phyloP scores from a whole-genome alignment of 768 basidiomycete genomes.

The Goffeauzyma gilvescens region DNA sequence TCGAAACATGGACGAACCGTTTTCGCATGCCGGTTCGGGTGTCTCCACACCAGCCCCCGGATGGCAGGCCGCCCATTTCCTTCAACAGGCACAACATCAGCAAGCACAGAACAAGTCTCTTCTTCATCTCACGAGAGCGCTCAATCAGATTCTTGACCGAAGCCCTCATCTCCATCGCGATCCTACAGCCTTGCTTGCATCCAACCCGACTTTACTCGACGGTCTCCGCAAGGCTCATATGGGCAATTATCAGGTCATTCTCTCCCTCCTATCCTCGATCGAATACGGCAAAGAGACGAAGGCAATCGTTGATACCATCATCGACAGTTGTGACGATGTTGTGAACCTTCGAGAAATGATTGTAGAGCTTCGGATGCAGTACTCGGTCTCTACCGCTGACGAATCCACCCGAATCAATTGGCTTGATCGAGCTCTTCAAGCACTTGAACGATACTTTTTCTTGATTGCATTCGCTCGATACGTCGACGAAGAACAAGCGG shows the following conservation, averaged over 20 bases:
- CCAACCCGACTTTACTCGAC: constrained; percentile 60
- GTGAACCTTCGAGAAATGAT: constrained; percentile 81
- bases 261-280: constrained; percentile 79
- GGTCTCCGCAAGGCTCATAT: constrained; percentile 72
- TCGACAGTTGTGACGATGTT: constrained; percentile 79
- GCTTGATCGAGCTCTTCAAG: constrained; percentile 19
- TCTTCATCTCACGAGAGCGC: constrained; percentile 29
- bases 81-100: constrained; percentile 30
- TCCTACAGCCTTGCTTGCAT: constrained; percentile 65
- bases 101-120: constrained; percentile 30
- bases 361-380: constrained; percentile 59
- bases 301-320: constrained; percentile 68
- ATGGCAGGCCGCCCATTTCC: constrained; percentile 24
- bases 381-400: constrained; percentile 61
- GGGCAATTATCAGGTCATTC: constrained; percentile 78
- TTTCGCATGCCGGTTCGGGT: constrained; percentile 32
- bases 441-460: constrained; percentile 47
- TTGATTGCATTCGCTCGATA: constrained; percentile 83
- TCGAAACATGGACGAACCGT: constrained; percentile 59
- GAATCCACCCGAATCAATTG: constrained; percentile 36
- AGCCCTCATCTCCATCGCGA: constrained; percentile 32
- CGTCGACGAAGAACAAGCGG: constrained; percentile 43
- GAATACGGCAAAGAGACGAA: constrained; percentile 76
- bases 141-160: constrained; percentile 23
- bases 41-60: constrained; percentile 22